Conservation (phyloP, 129 eudicot species). For the Mikania micrantha region DNA sequence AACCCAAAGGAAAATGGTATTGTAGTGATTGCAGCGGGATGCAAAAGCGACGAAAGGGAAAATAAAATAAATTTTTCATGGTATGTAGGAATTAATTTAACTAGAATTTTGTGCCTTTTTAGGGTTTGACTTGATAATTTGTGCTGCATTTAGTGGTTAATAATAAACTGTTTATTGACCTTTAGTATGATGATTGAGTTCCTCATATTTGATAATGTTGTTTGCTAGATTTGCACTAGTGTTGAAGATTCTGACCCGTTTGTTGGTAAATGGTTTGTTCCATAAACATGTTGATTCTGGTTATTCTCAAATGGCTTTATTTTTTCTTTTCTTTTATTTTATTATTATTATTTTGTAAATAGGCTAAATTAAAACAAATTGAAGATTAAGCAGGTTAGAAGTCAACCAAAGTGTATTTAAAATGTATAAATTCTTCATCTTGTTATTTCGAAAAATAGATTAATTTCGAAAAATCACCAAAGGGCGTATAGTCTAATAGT, state of each 20-base stretch:
- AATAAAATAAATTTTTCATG: slow-evolving; percentile 11
- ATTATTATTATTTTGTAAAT: no score
- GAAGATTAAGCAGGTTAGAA: no score
- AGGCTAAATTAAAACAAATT: no score
- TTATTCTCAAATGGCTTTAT: no score
- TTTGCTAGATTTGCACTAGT: neutral
- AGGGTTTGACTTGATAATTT: neutral
- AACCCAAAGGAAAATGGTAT: slow-evolving; percentile 90
- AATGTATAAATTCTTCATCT: no score
- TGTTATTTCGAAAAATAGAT: no score
- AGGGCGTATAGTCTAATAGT: no score
- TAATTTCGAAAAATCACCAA: no score
- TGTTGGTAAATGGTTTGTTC: neutral
- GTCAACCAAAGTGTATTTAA: no score
- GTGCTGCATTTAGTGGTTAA: neutral
- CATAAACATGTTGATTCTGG: neutral
- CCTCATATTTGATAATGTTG: neutral
- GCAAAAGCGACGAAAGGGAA: slow-evolving; percentile 65
- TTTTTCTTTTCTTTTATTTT: no score
- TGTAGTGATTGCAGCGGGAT: slow-evolving; percentile 61
- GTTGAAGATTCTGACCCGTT: neutral
- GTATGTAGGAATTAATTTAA: slow-evolving; percentile 15
- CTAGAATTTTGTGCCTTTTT: neutral
- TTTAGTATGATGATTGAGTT: neutral
- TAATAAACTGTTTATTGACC: neutral